Evolutionary conservation across 495 filamentous ascomycete species (phyloP).

Genomic region (Penicillium ochrochloron): DNA sequence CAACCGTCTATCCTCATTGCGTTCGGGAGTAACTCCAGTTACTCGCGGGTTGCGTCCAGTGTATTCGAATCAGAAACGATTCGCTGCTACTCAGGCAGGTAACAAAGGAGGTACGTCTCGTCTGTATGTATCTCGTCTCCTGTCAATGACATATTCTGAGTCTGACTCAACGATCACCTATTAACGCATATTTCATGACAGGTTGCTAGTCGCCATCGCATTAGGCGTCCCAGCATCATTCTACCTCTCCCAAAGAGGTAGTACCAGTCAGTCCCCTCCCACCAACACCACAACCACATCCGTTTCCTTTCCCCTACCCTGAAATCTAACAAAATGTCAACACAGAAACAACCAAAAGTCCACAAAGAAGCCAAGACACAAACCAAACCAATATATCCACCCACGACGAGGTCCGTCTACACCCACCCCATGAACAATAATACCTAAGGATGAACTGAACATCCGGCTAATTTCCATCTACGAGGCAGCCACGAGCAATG

Average conservation of each 20-base stretch:
- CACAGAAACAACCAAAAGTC: neutral
- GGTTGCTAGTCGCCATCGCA: neutral
- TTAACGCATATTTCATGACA: neutral
- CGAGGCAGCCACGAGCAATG: neutral
- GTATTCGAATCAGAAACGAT: neutral
- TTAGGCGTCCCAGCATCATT: neutral
- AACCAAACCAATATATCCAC: neutral
- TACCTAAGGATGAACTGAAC: neutral
- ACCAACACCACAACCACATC: neutral
- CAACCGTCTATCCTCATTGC: neutral
- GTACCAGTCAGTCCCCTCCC: neutral
- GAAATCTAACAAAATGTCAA: neutral
- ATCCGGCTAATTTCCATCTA: neutral
- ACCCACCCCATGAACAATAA: neutral
- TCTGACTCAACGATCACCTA: neutral
- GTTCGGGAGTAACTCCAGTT: neutral
- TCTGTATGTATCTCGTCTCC: neutral
- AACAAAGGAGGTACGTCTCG: neutral
- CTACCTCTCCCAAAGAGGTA: neutral
- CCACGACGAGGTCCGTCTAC: neutral
- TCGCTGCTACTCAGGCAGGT: constrained; percentile 1
- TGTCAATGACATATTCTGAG: neutral
- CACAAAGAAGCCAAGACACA: neutral
- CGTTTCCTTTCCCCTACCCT: neutral
- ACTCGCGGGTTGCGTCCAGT: neutral